A percentile compares a stretch with the other conserved stretches of the same genome.
Evolutionary conservation across 495 filamentous ascomycete genomes (phyloP).

Genomic region (Xylaria palmicola): DNA sequence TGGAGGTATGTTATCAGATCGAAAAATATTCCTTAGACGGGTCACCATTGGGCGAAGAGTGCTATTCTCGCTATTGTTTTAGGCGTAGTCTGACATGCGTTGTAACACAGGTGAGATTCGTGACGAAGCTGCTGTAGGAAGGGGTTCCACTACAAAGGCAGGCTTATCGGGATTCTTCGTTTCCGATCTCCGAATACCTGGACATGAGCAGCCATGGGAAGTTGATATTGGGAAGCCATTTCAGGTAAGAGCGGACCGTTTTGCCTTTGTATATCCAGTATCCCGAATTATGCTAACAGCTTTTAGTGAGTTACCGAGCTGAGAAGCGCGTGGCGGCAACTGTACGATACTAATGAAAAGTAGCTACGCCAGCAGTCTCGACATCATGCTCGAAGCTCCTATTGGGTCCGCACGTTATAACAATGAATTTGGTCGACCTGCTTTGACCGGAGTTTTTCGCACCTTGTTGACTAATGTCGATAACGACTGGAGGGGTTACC

Average conservation of each 20-base stretch:
- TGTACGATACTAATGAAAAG: background rate
- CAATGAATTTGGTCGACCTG: slow-evolving; percentile 97
- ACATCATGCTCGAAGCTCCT: slow-evolving; percentile 96
- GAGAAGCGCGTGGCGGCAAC: too few relatives aligned
- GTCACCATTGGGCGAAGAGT: background rate
- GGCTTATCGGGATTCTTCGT: slow-evolving; percentile 92
- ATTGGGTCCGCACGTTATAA: slow-evolving; percentile 94
- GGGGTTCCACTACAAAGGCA: slow-evolving; percentile 90
- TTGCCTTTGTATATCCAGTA: background rate
- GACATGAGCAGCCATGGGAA: slow-evolving; percentile 73
- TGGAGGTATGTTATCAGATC: slow-evolving; percentile 78
- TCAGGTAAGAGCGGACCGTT: slow-evolving; percentile 43
- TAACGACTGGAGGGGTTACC: slow-evolving; percentile 81
- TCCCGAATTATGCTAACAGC: background rate
- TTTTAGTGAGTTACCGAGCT: background rate
- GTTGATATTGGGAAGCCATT: slow-evolving; percentile 82
- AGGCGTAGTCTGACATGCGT: background rate
- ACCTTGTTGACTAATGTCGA: slow-evolving; percentile 72
- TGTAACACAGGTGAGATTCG: slow-evolving; percentile 11
- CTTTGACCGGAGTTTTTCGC: slow-evolving; percentile 83
- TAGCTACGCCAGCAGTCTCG: slow-evolving; percentile 78
- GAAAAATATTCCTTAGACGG: background rate
- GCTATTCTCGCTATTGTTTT: background rate
- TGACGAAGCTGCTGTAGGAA: slow-evolving; percentile 91
- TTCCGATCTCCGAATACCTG: slow-evolving; percentile 87